Evolutionary conservation across 1,284 basidiomycete species (phyloP).

Genomic region (Cystobasidium slooffiae): DNA sequence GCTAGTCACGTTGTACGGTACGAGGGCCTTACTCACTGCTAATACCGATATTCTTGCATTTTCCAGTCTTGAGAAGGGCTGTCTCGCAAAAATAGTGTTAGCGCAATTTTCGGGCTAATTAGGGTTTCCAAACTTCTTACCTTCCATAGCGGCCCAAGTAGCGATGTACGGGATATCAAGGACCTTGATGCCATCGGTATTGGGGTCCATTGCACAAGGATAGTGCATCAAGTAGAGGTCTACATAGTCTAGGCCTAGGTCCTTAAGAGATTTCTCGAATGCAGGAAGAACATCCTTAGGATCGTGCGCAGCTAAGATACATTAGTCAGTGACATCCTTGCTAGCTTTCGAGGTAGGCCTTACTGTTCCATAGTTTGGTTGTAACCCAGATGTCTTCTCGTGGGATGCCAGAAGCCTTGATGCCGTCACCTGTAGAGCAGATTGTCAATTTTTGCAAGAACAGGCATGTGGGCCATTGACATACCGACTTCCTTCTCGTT

Average conservation of each 20-base stretch:
- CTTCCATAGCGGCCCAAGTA: constrained; percentile 24
- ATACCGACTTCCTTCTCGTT: constrained; percentile 26
- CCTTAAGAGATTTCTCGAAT: constrained; percentile 69
- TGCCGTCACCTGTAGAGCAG: constrained; percentile 73
- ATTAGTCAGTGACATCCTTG: constrained; percentile 54
- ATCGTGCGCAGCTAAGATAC: constrained; percentile 64
- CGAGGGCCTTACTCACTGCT: constrained; percentile 2
- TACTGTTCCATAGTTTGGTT: constrained; percentile 57
- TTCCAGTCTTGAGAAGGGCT: constrained; percentile 7
- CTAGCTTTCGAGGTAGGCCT: constrained; percentile 64
- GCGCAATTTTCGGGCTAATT: background rate
- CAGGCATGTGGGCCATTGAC: background rate
- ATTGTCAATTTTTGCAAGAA: background rate
- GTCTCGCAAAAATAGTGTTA: background rate
- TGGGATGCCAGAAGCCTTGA: constrained; percentile 65
- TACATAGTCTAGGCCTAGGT: constrained; percentile 73
- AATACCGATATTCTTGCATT: constrained; percentile 20
- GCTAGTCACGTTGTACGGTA: background rate
- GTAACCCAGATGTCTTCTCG: constrained; percentile 68
- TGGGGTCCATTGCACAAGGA: constrained; percentile 17
- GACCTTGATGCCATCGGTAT: constrained; percentile 18
- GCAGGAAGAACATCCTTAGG: constrained; percentile 11
- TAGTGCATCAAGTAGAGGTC: constrained; percentile 19
- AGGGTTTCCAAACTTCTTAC: background rate
- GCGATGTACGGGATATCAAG: constrained; percentile 13